Conservation (phyloP, 805 yeast species). For the Kodamaea leandrae region DNA sequence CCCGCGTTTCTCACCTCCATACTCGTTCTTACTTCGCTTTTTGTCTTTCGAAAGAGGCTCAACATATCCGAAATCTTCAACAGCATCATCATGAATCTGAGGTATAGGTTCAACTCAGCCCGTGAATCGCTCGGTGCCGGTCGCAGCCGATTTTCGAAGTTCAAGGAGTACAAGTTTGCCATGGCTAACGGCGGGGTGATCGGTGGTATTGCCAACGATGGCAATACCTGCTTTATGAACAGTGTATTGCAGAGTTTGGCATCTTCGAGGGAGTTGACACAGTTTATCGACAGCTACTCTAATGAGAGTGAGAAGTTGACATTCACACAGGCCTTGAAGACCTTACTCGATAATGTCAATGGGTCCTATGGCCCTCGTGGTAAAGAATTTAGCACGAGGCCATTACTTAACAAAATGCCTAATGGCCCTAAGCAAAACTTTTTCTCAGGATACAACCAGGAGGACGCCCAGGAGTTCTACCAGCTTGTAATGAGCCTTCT, state of each 20-base stretch:
- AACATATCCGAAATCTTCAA: slow-evolving; percentile 8
- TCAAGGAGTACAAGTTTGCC: slow-evolving; percentile 40
- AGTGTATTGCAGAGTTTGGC: slow-evolving; percentile 83
- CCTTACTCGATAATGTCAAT: slow-evolving; percentile 55
- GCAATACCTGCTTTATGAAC: slow-evolving; percentile 94
- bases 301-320: slow-evolving; percentile 11
- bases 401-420: slow-evolving; percentile 63
- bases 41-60: slow-evolving; percentile 2
- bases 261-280: slow-evolving; percentile 58
- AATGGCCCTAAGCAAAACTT: slow-evolving; percentile 77
- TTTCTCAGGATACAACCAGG: slow-evolving; percentile 84
- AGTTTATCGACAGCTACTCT: slow-evolving; percentile 50
- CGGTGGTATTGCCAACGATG: slow-evolving; percentile 87
- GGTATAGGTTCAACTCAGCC: slow-evolving; percentile 9
- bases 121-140: slow-evolving; percentile 9
- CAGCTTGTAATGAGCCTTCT: slow-evolving; percentile 69
- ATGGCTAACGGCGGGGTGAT: slow-evolving; percentile 63
- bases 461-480: slow-evolving; percentile 95
- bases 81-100: slow-evolving; percentile 11
- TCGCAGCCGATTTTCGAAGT: slow-evolving; percentile 10
- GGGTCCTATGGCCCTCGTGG: slow-evolving; percentile 50
- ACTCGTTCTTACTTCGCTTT: slow-evolving; percentile 3
- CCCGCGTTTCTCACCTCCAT: slow-evolving; percentile 7
- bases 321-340: slow-evolving; percentile 55
- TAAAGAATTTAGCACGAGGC: slow-evolving; percentile 61